Percentiles rank a stretch among this genome's conserved stretches.
These are phyloP conservation scores for Vitis riparia DNA, from an alignment of 164 flowering plant genomes.

Conservation along the genomic window DNA sequence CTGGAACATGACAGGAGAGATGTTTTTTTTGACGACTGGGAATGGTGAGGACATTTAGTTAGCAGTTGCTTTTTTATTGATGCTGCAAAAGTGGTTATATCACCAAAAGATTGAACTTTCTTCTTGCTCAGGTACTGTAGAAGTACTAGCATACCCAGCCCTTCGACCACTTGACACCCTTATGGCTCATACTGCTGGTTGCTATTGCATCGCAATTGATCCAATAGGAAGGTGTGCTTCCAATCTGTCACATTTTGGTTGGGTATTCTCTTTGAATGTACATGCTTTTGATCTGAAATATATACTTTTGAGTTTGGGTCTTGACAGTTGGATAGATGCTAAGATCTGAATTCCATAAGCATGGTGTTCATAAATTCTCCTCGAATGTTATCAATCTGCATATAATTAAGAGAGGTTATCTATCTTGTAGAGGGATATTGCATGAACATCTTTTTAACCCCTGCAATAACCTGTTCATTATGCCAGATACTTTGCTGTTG, in stretches of 20 bases:
- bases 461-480: neutral
- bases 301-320: neutral
- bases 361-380: too few relatives aligned
- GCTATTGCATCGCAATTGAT: slow-evolving; percentile 97
- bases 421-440: neutral
- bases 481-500: slow-evolving; percentile 94
- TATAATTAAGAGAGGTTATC: too few relatives aligned
- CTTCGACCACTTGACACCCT: slow-evolving; percentile 79
- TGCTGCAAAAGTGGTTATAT: neutral
- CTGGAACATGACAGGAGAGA: slow-evolving; percentile 89
- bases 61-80: neutral
- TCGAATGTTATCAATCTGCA: too few relatives aligned
- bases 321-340: neutral
- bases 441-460: neutral
- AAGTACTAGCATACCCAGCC: slow-evolving; percentile 91
- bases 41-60: slow-evolving; percentile 52
- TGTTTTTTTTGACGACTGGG: slow-evolving; percentile 93
- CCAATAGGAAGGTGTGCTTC: slow-evolving; percentile 79
- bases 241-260: neutral
- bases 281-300: slow-evolving; percentile 1
- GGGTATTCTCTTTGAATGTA: neutral
- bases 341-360: too few relatives aligned
- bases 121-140: slow-evolving; percentile 71
- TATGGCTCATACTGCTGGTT: slow-evolving; percentile 97
- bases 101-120: neutral